phyloP scores from a whole-genome alignment of 2,329 filamentous ascomycete species.

The Dactylellina parvicollis region DNA sequence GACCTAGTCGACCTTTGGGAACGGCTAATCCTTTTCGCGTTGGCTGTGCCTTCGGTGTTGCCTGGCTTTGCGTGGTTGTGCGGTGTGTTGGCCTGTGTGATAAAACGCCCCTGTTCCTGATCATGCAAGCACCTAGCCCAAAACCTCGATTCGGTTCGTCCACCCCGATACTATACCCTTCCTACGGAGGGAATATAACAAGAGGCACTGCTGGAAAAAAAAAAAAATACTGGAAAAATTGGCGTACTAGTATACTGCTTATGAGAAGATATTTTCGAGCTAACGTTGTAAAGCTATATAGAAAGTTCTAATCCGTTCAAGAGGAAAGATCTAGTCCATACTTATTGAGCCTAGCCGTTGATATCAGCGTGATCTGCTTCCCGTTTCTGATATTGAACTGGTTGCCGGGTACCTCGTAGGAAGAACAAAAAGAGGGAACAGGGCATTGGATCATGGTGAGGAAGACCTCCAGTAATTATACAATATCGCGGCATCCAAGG shows the following conservation, averaged over 20 bases:
- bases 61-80: slow-evolving; percentile 25
- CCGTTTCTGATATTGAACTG: slow-evolving; percentile 28
- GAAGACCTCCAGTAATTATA: slow-evolving; percentile 33
- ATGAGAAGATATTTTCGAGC: no score
- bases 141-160: slow-evolving; percentile 35
- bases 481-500: slow-evolving; percentile 1
- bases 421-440: slow-evolving; percentile 7
- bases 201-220: not conserved
- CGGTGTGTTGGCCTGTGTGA: slow-evolving; percentile 36
- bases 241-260: no score
- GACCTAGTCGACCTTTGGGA: not conserved
- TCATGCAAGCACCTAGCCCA: slow-evolving; percentile 11
- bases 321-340: slow-evolving; percentile 15
- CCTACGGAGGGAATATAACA: slow-evolving; percentile 33
- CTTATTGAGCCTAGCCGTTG: slow-evolving; percentile 29
- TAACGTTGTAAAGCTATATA: not conserved
- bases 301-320: slow-evolving; percentile 19
- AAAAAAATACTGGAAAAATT: no score
- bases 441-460: slow-evolving; percentile 2
- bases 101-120: slow-evolving; percentile 28
- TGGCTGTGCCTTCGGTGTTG: no score
- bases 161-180: slow-evolving; percentile 24
- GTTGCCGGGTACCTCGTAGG: slow-evolving; percentile 15
- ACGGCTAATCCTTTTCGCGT: not conserved
- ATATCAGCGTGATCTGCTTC: slow-evolving; percentile 20